Evolutionary conservation across 2,329 filamentous ascomycete genomes (phyloP).

Genomic region (Colletotrichum chrysophilum): DNA sequence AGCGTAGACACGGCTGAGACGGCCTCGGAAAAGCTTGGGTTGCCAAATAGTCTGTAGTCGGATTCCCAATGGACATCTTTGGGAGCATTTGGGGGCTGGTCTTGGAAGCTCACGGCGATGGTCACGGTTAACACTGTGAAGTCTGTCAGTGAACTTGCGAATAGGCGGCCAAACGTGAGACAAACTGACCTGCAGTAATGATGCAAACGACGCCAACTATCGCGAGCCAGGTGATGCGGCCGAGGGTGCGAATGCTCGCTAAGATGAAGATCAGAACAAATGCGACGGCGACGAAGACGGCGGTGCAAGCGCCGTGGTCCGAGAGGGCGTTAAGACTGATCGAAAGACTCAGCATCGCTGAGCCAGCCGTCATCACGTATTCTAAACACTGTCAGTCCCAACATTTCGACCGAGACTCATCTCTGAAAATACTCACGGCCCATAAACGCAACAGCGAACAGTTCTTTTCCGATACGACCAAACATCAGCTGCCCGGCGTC

Average conservation of each 20-base stretch:
- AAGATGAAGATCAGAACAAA: slow-evolving; percentile 31
- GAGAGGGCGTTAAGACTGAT: slow-evolving; percentile 45
- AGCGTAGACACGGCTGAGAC: slow-evolving; percentile 34
- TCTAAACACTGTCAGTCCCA: slow-evolving; percentile 9
- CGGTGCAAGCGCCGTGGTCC: slow-evolving; percentile 41
- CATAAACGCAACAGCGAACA: slow-evolving; percentile 39
- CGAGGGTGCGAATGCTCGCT: slow-evolving; percentile 34
- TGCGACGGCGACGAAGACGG: slow-evolving; percentile 42
- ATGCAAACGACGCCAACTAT: slow-evolving; percentile 29
- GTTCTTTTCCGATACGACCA: slow-evolving; percentile 47
- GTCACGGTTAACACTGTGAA: slow-evolving; percentile 29
- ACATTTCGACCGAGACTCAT: background rate
- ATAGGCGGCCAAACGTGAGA: background rate
- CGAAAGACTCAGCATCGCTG: slow-evolving; percentile 43
- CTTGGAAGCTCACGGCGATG: slow-evolving; percentile 33
- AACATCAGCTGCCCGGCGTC: slow-evolving; percentile 55
- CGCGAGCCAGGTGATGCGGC: slow-evolving; percentile 35
- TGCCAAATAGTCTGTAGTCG: slow-evolving; percentile 32
- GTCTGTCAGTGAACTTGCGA: background rate
- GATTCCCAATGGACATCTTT: slow-evolving; percentile 24
- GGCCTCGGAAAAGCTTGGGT: slow-evolving; percentile 32
- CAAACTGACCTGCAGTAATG: slow-evolving; percentile 22
- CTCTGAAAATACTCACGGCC: slow-evolving; percentile 29
- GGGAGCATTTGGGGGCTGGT: slow-evolving; percentile 28
- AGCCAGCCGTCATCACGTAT: slow-evolving; percentile 34